Conservation (phyloP, 805 yeast genomes). For the Saccharomycopsis oosterbeekiorum region DNA sequence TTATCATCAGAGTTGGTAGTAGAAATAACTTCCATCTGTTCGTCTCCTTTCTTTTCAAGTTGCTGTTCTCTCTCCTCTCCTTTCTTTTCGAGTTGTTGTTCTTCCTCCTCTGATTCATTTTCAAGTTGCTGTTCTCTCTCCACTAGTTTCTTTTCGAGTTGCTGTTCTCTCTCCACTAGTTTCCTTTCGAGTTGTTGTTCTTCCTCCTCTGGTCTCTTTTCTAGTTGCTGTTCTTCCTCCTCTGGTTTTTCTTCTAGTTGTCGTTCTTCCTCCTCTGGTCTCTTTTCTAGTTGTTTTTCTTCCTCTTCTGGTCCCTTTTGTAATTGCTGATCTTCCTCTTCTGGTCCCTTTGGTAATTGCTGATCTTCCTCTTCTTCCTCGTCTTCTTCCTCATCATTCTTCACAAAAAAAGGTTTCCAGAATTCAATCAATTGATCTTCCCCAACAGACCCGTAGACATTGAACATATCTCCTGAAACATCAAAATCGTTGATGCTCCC, state of each 20-base stretch:
- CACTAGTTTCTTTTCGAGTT: slow-evolving; percentile 11
- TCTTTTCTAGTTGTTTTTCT: no score
- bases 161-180: slow-evolving; percentile 2
- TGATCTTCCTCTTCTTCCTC: slow-evolving; percentile 21
- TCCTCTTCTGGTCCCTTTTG: no score
- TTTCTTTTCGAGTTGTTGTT: slow-evolving; percentile 13
- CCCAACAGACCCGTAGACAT: slow-evolving; percentile 56
- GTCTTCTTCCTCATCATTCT: slow-evolving; percentile 33
- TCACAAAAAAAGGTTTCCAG: slow-evolving; percentile 43
- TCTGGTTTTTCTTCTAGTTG: background rate
- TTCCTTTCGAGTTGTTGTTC: slow-evolving; percentile 6
- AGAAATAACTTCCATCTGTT: background rate
- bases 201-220: slow-evolving; percentile 10
- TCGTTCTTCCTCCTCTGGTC: no score
- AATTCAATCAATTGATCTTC: slow-evolving; percentile 70
- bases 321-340: background rate
- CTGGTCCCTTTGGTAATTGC: no score
- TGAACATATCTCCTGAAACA: slow-evolving; percentile 52
- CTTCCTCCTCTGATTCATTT: background rate
- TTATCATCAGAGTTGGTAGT: background rate
- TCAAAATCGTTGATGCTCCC: slow-evolving; percentile 55
- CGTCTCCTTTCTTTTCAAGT: background rate
- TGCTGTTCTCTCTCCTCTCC: slow-evolving; percentile 11
- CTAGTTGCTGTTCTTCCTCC: slow-evolving; percentile 8
- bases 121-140: background rate